These are phyloP conservation scores for Handroanthus guayacan DNA, from an alignment of 257 asterid species.

Conservation along the genomic window DNA sequence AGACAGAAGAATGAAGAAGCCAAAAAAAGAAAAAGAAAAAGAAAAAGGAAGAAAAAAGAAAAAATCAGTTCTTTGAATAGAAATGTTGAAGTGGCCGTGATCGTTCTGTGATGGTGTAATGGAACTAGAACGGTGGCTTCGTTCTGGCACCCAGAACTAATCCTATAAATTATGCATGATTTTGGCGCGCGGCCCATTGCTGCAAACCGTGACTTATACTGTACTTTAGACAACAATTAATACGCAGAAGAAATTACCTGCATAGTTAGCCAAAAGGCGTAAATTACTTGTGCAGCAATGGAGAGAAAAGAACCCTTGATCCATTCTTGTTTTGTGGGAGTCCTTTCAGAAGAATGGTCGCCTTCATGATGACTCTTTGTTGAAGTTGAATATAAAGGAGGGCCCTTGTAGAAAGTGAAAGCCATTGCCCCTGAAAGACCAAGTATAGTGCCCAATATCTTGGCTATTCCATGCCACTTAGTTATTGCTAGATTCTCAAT, in stretches of 20 bases:
- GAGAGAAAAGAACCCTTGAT: slow-evolving; percentile 66
- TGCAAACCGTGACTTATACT: no score
- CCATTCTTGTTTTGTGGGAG: slow-evolving; percentile 53
- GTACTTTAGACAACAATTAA: background rate
- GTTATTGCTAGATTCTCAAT: slow-evolving; percentile 52
- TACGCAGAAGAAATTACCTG: slow-evolving; percentile 46
- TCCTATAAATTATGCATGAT: no score
- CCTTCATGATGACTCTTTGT: slow-evolving; percentile 15
- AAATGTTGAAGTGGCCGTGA: no score
- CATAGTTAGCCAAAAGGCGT: slow-evolving; percentile 66
- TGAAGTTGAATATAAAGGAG: slow-evolving; percentile 41
- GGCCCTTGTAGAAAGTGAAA: slow-evolving; percentile 66
- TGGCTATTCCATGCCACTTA: slow-evolving; percentile 60
- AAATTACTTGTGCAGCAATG: slow-evolving; percentile 49
- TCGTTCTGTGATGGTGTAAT: no score
- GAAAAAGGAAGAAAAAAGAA: no score
- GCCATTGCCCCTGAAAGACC: slow-evolving; percentile 62
- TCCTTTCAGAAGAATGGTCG: slow-evolving; percentile 10
- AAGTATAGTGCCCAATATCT: slow-evolving; percentile 54
- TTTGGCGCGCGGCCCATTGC: no score
- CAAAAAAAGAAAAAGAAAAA: no score
- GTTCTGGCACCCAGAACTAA: no score
- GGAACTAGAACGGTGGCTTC: no score
- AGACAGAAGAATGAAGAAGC: no score
- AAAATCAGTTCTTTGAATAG: no score